Percentiles rank a stretch among this genome's conserved stretches.
Conservation (phyloP, 495 filamentous ascomycete species). For the Chlorociboria aeruginascens region DNA sequence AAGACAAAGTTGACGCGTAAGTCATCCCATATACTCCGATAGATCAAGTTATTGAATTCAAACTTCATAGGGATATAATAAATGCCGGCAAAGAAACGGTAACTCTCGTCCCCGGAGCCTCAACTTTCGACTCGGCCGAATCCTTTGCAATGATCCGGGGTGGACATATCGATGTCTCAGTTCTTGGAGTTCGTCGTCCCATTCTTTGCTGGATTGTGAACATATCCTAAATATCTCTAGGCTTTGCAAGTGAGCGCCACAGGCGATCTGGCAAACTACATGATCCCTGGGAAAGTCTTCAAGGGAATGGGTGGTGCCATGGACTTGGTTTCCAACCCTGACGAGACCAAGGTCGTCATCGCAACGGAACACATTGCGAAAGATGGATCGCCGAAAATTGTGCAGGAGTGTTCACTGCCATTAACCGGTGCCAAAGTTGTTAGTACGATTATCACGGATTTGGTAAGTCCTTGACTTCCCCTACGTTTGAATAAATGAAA, state of each 20-base stretch:
- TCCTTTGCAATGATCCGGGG: conserved; percentile 91
- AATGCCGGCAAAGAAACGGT: conserved; percentile 95
- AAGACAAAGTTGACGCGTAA: conserved; percentile 53
- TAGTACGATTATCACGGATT: conserved; percentile 83
- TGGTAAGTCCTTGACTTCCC: conserved; percentile 31
- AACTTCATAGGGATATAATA: conserved; percentile 57
- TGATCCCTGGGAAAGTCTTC: conserved; percentile 83
- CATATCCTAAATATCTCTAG: neutral
- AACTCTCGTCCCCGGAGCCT: conserved; percentile 67
- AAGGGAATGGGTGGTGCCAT: conserved; percentile 94
- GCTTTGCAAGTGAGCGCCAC: conserved; percentile 80
- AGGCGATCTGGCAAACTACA: conserved; percentile 88
- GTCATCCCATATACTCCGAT: neutral
- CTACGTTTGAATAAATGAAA: neutral
- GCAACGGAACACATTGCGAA: conserved; percentile 93
- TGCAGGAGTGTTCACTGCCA: conserved; percentile 81
- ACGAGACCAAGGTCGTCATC: conserved; percentile 81
- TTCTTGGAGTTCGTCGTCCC: conserved; percentile 42
- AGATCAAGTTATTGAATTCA: neutral
- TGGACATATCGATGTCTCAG: conserved; percentile 79
- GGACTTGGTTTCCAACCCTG: conserved; percentile 83
- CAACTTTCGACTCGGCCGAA: conserved; percentile 76
- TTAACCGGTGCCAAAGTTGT: conserved; percentile 76
- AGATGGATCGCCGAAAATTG: conserved; percentile 83
- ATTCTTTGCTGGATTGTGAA: too few species aligned